Percentiles rank a stretch among this genome's conserved stretches.
Evolutionary conservation across 306 rosid genomes (phyloP).

Genomic region (Vicia sativa): DNA sequence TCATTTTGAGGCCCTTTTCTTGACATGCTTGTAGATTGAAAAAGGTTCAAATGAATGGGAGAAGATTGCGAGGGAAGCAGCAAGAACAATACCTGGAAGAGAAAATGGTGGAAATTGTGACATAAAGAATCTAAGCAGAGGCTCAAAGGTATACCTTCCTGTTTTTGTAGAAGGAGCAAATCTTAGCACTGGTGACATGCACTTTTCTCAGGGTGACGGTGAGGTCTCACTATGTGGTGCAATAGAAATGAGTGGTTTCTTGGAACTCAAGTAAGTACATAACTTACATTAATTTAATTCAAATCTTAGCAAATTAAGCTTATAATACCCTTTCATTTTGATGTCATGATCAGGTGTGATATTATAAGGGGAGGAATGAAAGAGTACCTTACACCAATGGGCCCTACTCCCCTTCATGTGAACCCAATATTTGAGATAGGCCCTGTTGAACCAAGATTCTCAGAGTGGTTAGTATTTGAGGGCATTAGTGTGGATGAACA

Average conservation of each 20-base stretch:
- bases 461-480: slow-evolving; percentile 89
- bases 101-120: slow-evolving; percentile 98
- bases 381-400: slow-evolving; percentile 98
- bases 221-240: slow-evolving; percentile 94
- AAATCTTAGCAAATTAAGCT: background rate
- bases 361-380: slow-evolving; percentile 91
- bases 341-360: slow-evolving; percentile 60
- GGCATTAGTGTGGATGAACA: slow-evolving; percentile 84
- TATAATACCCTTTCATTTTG: background rate
- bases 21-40: slow-evolving; percentile 53
- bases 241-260: slow-evolving; percentile 96
- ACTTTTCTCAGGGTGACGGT: slow-evolving; percentile 93
- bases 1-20: background rate
- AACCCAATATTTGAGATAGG: slow-evolving; percentile 92
- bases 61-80: slow-evolving; percentile 82
- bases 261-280: slow-evolving; percentile 72
- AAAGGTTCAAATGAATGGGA: slow-evolving; percentile 72
- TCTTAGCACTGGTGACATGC: slow-evolving; percentile 94
- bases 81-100: slow-evolving; percentile 96
- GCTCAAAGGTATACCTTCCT: slow-evolving; percentile 86
- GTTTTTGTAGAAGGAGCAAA: slow-evolving; percentile 92
- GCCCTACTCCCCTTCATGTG: slow-evolving; percentile 85
- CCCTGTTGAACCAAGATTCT: slow-evolving; percentile 88
- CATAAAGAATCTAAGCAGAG: slow-evolving; percentile 86
- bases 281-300: slow-evolving; percentile 3